Evolutionary conservation across 2,329 filamentous ascomycete genomes (phyloP).

Genomic region (Mycosphaerella arachidis): DNA sequence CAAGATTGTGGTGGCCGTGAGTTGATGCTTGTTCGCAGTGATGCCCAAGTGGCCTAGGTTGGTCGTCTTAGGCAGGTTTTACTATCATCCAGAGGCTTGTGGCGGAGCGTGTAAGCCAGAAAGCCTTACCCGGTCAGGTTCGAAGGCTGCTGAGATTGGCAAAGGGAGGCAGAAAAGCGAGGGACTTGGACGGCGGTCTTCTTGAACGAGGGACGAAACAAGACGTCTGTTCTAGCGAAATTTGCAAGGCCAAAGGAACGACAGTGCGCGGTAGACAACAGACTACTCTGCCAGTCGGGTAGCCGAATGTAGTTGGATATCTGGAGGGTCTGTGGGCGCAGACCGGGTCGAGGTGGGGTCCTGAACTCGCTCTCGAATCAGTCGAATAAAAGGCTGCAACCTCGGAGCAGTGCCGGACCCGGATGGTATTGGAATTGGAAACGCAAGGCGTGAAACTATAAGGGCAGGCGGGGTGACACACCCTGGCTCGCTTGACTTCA

Average conservation of each 20-base stretch:
- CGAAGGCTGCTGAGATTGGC: neutral
- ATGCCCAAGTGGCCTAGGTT: slow-evolving; percentile 19
- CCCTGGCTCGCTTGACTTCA: slow-evolving; percentile 6
- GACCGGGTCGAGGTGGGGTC: slow-evolving; percentile 19
- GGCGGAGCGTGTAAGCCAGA: slow-evolving; percentile 1
- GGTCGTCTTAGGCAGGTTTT: neutral
- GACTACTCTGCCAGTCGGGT: slow-evolving; percentile 21
- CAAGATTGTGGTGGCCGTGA: slow-evolving; percentile 19
- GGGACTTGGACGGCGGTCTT: slow-evolving; percentile 14
- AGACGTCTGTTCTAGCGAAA: slow-evolving; percentile 10
- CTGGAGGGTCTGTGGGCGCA: slow-evolving; percentile 8
- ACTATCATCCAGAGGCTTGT: neutral
- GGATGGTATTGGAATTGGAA: slow-evolving; percentile 21
- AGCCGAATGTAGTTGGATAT: slow-evolving; percentile 18
- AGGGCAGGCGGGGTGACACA: slow-evolving; percentile 20
- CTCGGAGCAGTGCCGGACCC: slow-evolving; percentile 21
- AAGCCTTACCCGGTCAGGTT: slow-evolving; percentile 3
- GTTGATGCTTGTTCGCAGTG: slow-evolving; percentile 20
- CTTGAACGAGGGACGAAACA: slow-evolving; percentile 24
- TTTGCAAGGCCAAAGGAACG: slow-evolving; percentile 17
- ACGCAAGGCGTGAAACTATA: slow-evolving; percentile 27
- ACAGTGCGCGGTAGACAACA: slow-evolving; percentile 18
- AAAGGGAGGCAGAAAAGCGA: slow-evolving; percentile 13
- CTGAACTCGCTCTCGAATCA: neutral
- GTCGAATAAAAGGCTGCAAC: slow-evolving; percentile 15